phyloP scores from a whole-genome alignment of 176 grass and related monocot species.

The Aegilops umbellulata region DNA sequence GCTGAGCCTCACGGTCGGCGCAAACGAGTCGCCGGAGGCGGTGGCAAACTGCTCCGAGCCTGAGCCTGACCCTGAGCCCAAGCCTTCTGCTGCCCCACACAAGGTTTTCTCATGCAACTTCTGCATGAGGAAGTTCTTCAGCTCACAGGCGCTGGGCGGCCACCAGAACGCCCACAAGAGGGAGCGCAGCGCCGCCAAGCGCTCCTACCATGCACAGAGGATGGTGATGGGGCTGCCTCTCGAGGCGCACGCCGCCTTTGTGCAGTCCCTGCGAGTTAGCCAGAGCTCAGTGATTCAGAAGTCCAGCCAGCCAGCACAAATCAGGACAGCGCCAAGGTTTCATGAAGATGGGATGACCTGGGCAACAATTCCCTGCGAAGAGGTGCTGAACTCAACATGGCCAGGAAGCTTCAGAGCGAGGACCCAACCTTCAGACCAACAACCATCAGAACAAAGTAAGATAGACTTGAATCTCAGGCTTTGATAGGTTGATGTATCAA shows the following conservation, averaged over 20 bases:
- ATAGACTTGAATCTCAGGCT: conserved; percentile 82
- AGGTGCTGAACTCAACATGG: conserved; percentile 44
- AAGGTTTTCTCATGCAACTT: conserved; percentile 95
- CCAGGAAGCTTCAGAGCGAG: conserved; percentile 71
- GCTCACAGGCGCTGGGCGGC: conserved; percentile 81
- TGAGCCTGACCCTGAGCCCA: conserved; percentile 33
- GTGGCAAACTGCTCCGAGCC: conserved; percentile 33
- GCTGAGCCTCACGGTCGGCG: conserved; percentile 62
- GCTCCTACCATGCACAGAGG: conserved; percentile 61
- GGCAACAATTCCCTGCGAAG: conserved; percentile 45
- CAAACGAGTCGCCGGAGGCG: conserved; percentile 15
- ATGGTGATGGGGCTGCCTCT: conserved; percentile 65
- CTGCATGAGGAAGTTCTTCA: conserved; percentile 88
- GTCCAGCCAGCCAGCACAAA: conserved; percentile 25
- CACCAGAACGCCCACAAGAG: conserved; percentile 94
- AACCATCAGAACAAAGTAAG: conserved; percentile 55
- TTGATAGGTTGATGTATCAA: conserved; percentile 38
- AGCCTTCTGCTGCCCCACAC: conserved; percentile 36
- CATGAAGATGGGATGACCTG: conserved; percentile 36
- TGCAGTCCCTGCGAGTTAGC: conserved; percentile 52
- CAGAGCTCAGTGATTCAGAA: conserved; percentile 51
- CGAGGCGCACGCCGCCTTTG: conserved; percentile 62
- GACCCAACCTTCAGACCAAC: conserved; percentile 38
- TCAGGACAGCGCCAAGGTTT: conserved; percentile 41
- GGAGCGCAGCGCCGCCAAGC: conserved; percentile 69